Conservation (phyloP, 225 moss, liverwort and hornwort genomes). For the Physcomitrium patens region DNA sequence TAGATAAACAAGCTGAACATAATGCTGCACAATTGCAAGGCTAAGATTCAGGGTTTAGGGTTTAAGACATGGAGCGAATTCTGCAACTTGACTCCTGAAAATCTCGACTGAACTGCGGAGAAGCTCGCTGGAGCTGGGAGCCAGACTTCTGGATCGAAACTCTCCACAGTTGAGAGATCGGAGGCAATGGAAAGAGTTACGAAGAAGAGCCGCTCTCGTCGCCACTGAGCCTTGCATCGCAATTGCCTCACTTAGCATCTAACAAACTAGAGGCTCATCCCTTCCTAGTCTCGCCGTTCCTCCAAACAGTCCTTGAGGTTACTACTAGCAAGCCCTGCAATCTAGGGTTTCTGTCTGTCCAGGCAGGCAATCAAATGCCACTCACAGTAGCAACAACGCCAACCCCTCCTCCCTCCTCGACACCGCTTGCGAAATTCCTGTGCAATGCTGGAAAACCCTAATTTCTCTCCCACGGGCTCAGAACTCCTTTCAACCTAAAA, state of each 20-base stretch:
- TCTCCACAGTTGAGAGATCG: constrained; percentile 12
- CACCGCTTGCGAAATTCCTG: too few relatives aligned
- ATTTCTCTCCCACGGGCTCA: too few relatives aligned
- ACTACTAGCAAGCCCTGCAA: too few relatives aligned
- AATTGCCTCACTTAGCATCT: neutral
- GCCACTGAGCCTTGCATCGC: constrained; percentile 26
- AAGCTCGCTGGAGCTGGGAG: neutral
- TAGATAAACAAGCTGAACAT: neutral
- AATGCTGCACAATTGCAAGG: neutral
- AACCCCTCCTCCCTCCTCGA: too few relatives aligned
- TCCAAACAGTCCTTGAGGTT: too few relatives aligned
- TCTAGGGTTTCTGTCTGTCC: too few relatives aligned
- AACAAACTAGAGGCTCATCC: constrained; percentile 15
- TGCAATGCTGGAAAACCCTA: too few relatives aligned
- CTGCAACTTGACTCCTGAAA: constrained; percentile 15
- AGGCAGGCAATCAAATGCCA: too few relatives aligned
- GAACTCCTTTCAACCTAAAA: too few relatives aligned
- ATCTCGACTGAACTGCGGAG: neutral
- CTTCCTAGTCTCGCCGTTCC: neutral
- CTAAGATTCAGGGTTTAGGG: constrained; percentile 3
- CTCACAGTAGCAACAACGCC: too few relatives aligned
- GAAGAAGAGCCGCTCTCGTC: constrained; percentile 25
- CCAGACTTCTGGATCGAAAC: neutral
- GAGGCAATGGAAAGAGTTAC: constrained; percentile 11
- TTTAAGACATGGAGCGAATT: constrained; percentile 24